Evolutionary conservation across 345 rosid species (phyloP).

Genomic region (Kandelia obovata): DNA sequence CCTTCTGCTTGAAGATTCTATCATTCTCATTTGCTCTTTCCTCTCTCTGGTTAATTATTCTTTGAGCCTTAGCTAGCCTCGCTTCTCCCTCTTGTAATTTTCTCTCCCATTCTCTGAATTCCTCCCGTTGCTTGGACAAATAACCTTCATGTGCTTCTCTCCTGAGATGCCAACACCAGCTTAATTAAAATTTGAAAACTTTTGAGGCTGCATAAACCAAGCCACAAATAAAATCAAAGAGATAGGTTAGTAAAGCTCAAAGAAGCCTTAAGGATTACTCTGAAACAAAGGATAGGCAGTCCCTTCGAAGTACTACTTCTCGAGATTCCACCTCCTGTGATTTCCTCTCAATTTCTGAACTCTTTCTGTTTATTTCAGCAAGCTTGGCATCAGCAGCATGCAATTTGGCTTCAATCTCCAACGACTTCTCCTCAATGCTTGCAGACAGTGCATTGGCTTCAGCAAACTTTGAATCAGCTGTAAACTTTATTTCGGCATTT

Average conservation of each 20-base stretch:
- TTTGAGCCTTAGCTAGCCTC: slow-evolving; percentile 56
- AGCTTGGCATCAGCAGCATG: slow-evolving; percentile 83
- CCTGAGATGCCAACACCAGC: slow-evolving; percentile 37
- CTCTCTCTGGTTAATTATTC: slow-evolving; percentile 82
- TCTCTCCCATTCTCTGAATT: slow-evolving; percentile 87
- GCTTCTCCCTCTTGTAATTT: slow-evolving; percentile 89
- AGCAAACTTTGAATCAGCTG: slow-evolving; percentile 81
- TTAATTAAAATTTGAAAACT: slow-evolving; percentile 1
- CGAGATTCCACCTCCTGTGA: slow-evolving; percentile 66
- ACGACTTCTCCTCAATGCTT: slow-evolving; percentile 76
- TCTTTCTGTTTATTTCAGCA: slow-evolving; percentile 91
- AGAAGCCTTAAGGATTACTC: slow-evolving; percentile 52
- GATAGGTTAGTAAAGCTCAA: background rate
- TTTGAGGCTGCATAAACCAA: background rate
- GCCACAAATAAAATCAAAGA: background rate
- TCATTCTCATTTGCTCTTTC: slow-evolving; percentile 81
- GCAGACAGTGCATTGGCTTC: slow-evolving; percentile 82
- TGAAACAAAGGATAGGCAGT: slow-evolving; percentile 63
- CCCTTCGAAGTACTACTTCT: slow-evolving; percentile 62
- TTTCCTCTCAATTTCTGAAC: slow-evolving; percentile 76
- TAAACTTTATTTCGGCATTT: slow-evolving; percentile 83
- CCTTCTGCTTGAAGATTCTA: slow-evolving; percentile 64
- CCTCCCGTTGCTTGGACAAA: slow-evolving; percentile 87
- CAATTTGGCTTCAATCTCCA: slow-evolving; percentile 77
- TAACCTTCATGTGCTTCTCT: slow-evolving; percentile 62